Evolutionary conservation across 2,329 filamentous ascomycete species (phyloP), one percentile per base, ranked within the genome.

Genomic region (Verticillium klebahnii): DNA sequence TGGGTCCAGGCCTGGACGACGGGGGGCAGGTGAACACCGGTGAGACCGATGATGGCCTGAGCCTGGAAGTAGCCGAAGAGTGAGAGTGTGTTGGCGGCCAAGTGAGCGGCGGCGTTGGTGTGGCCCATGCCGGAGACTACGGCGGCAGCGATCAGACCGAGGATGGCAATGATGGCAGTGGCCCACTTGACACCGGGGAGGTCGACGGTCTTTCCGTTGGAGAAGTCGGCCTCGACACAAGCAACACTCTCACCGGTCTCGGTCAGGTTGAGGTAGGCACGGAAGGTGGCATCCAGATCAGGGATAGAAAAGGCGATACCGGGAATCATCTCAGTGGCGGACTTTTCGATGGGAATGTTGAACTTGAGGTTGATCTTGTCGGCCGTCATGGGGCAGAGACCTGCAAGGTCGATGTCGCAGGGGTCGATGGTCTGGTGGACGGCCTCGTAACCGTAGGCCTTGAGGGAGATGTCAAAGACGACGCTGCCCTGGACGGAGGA

Each of bases 51-150:
- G 75, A 97, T 92, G 36, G 94, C 93, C 76, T 97, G 93, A 5
- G 92, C 88, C 77, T 98, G 94, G 83, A 97, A 97, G 77, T 95
- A 97, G 63, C 90, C 87, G 73, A 97, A 96, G 29, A 98, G 86
- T 15, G 93, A 95, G 65, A 97, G 84, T 1, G 94, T 92, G 72
- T 96, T 97, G 59, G 93, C 90, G 60, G 94, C 94, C 66, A 98
- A 91, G 75, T 98, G 94, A 57, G 94, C 93, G 56, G 94, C 93
- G 9, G 94, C 94, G 74, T 97, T 97, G 57, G 92, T 92, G 75
- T 97, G 93, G 17, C 94, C 94, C 9, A 97, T 80, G 37, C 93
- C 93, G 31, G 93, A 97, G 45, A 94, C 91, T 66, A 97, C 85
- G 63, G 92, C 94, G 56, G 94, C 97, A 11, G 92, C 90, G 56